Percentiles rank a stretch among this genome's conserved stretches.
These are phyloP conservation scores for Aspergillus bertholletiae DNA, from an alignment of 495 filamentous ascomycete genomes.

Conservation along the genomic window DNA sequence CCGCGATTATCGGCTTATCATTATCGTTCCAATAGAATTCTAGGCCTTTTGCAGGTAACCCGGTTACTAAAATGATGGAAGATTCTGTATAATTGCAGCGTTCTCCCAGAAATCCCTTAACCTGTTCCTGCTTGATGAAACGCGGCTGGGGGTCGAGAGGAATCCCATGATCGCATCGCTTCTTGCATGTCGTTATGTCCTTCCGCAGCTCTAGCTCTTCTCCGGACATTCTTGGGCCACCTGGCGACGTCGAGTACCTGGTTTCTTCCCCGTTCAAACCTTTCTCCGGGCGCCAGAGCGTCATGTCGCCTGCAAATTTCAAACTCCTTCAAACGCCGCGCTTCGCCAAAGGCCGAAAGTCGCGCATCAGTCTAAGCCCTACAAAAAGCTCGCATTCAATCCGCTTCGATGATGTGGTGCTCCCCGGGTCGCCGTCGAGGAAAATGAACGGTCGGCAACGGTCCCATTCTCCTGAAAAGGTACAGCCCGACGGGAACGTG, in stretches of 20 bases:
- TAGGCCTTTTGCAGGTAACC: background rate
- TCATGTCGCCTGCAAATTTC: conserved; percentile 37
- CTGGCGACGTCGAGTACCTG: conserved; percentile 43
- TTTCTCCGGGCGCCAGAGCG: conserved; percentile 40
- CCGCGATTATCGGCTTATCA: conserved; percentile 17
- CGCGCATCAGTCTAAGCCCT: conserved; percentile 37
- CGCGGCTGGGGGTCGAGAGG: conserved; percentile 6
- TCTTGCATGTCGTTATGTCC: conserved; percentile 20
- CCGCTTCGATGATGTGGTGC: conserved; percentile 43
- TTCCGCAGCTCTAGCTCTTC: conserved; percentile 42
- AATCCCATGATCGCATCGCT: conserved; percentile 10
- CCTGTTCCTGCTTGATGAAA: background rate
- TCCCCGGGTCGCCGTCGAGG: conserved; percentile 38
- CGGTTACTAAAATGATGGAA: background rate
- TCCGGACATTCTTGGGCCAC: conserved; percentile 44
- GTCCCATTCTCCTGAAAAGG: conserved; percentile 36
- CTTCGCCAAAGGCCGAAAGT: conserved; percentile 24
- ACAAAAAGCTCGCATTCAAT: conserved; percentile 41
- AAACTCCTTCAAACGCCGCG: conserved; percentile 31
- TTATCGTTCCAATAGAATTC: conserved; percentile 1
- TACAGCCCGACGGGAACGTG: conserved; percentile 31
- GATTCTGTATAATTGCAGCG: background rate
- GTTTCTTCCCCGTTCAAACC: conserved; percentile 44
- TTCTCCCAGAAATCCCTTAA: background rate
- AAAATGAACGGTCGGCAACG: conserved; percentile 31